Percentiles rank a stretch among this genome's conserved stretches.
Evolutionary conservation across 805 yeast species (phyloP).

Genomic region (Sugiyamaella floridensis): DNA sequence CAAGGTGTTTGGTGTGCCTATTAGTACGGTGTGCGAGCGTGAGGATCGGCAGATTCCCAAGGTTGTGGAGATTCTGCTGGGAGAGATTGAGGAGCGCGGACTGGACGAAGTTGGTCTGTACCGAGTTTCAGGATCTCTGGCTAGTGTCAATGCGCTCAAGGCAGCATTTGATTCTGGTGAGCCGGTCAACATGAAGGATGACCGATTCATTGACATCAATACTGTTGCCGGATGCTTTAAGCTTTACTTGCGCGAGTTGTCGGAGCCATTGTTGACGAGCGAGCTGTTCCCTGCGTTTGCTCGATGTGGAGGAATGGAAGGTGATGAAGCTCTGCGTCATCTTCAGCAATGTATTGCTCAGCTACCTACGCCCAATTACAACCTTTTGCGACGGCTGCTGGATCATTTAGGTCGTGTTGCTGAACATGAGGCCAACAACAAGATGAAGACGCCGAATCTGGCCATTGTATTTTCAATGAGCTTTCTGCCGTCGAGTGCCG

Average conservation of each 20-base stretch:
- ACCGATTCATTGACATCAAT: slow-evolving; percentile 70
- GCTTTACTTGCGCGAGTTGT: slow-evolving; percentile 74
- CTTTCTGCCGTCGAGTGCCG: slow-evolving; percentile 34
- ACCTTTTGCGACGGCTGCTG: slow-evolving; percentile 58
- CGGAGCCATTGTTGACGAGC: slow-evolving; percentile 72
- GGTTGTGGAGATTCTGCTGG: slow-evolving; percentile 57
- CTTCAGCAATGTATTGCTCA: slow-evolving; percentile 31
- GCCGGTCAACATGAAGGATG: slow-evolving; percentile 40
- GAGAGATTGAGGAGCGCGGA: slow-evolving; percentile 80
- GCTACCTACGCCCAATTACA: slow-evolving; percentile 62
- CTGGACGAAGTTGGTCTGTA: slow-evolving; percentile 86
- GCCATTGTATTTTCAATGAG: slow-evolving; percentile 82
- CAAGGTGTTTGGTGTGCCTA: slow-evolving; percentile 80
- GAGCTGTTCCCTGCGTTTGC: slow-evolving; percentile 54
- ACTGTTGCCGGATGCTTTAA: slow-evolving; percentile 86
- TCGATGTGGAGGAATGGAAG: slow-evolving; percentile 25
- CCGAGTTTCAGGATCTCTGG: slow-evolving; percentile 61
- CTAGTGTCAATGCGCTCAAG: slow-evolving; percentile 48
- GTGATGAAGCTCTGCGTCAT: slow-evolving; percentile 10
- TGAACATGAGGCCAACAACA: slow-evolving; percentile 58
- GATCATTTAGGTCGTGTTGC: slow-evolving; percentile 66
- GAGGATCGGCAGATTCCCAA: slow-evolving; percentile 58
- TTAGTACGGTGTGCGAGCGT: slow-evolving; percentile 65
- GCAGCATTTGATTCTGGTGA: slow-evolving; percentile 48
- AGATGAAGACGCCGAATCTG: slow-evolving; percentile 82